Evolutionary conservation across 805 yeast genomes (phyloP), one percentile per base, ranked within the genome.

Genomic region (Teunomyces tritomae): DNA sequence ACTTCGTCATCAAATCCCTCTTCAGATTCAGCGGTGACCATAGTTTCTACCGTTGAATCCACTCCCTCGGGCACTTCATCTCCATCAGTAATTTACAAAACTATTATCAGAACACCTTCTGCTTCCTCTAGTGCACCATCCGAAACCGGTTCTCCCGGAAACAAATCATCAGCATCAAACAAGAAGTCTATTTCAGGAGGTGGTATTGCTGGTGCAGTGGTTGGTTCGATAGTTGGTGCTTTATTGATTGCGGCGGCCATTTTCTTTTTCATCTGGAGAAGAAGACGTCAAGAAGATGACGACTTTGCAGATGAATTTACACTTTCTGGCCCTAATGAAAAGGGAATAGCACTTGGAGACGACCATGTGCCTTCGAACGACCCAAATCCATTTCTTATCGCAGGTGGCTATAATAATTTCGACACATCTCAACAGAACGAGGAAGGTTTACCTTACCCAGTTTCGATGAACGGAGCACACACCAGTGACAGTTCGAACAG

Each of bases 201-300:
- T 9, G 68, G 66, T 24, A 71, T 73, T 43, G 77, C 70, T 3
- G 78, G 78, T 8, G 67, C 67, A 1, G 76, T 70, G 2, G 66
- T 73, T n/a, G 78, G 77, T 4, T 56, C 70, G 5, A 55, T 71
- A 4, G 73, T 65, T 0, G 78, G 78, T 5, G 67, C 59, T 7
- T 70, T 58, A 13, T 26, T 71, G n/a, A 54, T 63, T 16, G 67
- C 59, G 3, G 52, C 47, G 24, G 33, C 56, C 4, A 49, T 50
- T 28, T 51, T 57, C 43, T 57, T 57, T 44, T 13, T 61, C 14
- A 46, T 50, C 39, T 48, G 53, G 29, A 43, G 57, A 39, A 49
- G 50, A 13, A 52, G 54, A 24, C 26, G 40, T 17, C 46, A 49
- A 14, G 56, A 53, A 17, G 43, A 43, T 27, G 58, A 54, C 17